A percentile compares a stretch with the other conserved stretches of the same genome.
Evolutionary conservation across 441 rosid species (phyloP).

Genomic region (Hura crepitans): DNA sequence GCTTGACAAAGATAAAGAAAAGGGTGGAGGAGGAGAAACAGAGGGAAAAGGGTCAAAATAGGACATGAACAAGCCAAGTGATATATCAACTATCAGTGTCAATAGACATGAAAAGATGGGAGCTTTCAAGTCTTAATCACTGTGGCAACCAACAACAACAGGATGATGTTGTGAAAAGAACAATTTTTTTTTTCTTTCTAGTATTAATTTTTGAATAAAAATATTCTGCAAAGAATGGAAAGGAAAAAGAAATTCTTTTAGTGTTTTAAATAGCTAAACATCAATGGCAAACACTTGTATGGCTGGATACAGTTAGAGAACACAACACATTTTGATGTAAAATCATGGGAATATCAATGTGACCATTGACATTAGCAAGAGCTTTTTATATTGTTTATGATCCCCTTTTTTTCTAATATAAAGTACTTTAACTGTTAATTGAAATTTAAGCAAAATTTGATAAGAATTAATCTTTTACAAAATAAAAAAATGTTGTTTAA

Average conservation of each 20-base stretch:
- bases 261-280: background rate
- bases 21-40: slow-evolving; percentile 2
- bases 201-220: background rate
- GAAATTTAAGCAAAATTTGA: too few species aligned
- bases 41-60: slow-evolving; percentile 34
- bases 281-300: slow-evolving; percentile 2
- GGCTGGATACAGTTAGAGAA: slow-evolving; percentile 19
- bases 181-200: slow-evolving; percentile 6
- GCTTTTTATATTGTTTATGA: background rate
- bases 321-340: slow-evolving; percentile 26
- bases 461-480: too few species aligned
- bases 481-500: too few species aligned
- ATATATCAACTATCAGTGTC: slow-evolving; percentile 61
- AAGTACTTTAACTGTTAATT: background rate
- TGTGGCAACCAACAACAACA: slow-evolving; percentile 57
- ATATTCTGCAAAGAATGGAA: background rate
- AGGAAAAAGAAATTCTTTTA: background rate
- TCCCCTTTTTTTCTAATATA: background rate
- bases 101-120: slow-evolving; percentile 83
- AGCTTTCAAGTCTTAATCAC: slow-evolving; percentile 69
- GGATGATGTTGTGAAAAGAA: slow-evolving; percentile 34
- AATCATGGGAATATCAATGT: slow-evolving; percentile 17
- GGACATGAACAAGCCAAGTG: slow-evolving; percentile 50
- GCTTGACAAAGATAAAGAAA: slow-evolving; percentile 29
- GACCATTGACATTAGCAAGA: slow-evolving; percentile 14